Evolutionary conservation across 805 yeast species (phyloP), one percentile per base, ranked within the genome.

Genomic region (Candida pseudoglaebosa): DNA sequence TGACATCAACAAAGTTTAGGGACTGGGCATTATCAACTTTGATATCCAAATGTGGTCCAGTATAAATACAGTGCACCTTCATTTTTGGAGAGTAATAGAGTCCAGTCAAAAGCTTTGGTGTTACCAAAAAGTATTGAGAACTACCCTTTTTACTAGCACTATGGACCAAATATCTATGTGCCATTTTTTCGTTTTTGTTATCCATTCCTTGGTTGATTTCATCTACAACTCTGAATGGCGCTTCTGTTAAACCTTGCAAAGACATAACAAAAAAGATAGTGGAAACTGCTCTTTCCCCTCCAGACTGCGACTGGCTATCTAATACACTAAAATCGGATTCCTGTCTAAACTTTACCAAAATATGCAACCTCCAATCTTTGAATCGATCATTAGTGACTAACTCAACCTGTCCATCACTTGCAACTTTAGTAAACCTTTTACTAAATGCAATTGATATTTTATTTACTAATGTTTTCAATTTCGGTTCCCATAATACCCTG

Each of bases 171-270:
- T 86, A 77, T 45, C 77, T 75, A 56, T 91, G 96, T 2, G 93
- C 90, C 64, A 78, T 71, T 45, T 90, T 77, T 60, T 93, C 99
- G 54, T 93, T 93, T 43, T 77, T 77, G 9, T 95, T 84, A 63
- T 93, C 99, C 98, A 93, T 90, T 48, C 99, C 99, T 65, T 93
- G 99, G 57, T 93, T 93, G 45, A 93, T 95, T 67, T 93, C 99
- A 62, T 93, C 99, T 5, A 93, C 96, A 2, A 91, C 90, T 54
- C 98, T 71, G 54, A 93, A 88, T 7, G 99, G 98, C 0, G 96
- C 87, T 20, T 75, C 74, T 0, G 97, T 82, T 41, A 84, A 71
- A 8, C 89, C 91, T 63, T 93, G 99, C 45, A 93, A 67, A 1
- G 98, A 82, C 71, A 93, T 85, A 54, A 93, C 75, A 56, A 84